Evolutionary conservation across 192 early-diverging fungal genomes (phyloP), one percentile per base, ranked within the genome.

Genomic region (Gaertneriomyces semiglobifer): DNA sequence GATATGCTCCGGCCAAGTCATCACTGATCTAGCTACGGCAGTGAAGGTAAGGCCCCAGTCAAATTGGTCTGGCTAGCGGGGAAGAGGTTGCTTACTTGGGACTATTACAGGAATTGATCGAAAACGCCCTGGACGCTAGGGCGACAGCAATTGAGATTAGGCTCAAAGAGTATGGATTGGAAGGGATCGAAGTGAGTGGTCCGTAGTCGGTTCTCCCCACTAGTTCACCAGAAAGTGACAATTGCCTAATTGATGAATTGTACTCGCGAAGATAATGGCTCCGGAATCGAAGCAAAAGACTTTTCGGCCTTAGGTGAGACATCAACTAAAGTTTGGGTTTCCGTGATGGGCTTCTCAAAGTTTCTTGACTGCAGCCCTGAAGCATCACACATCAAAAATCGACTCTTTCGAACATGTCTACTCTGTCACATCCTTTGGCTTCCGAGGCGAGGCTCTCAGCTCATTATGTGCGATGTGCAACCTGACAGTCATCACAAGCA

Each of bases 91-190:
- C 10, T 16, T 53, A 25, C 41, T 39, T 39, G 4, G 44, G 16
- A 38, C 5, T 8, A 12, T 20, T 40, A 43, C 68, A 99, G 79
- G 97, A 99, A 71, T 81, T 99, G 6, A 71, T 99, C 39, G 97
- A 99, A 66, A 99, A 99, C 74, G 86, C 87, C 48, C 68, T 98
- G 5, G 97, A 99, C 67, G 93, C 97, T 0, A 79, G 85, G 0
- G 86, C 97, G 4, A 91, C 91, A 0, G 57, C 74, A 5, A 83
- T 99, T 60, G 94, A 93, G 43, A 82, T 99, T 43, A 77, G 82
- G 25, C 80, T 98, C 58, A 89, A 88, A 58, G 88, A 95, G 53
- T 76, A 83, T 76, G 96, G 92, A 0, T 72, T 92, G 9, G 87
- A 86, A 5, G 72, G 74, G 10, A 79, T 98, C 41, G 84, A 85